Evolutionary conservation across 352 stramenopile genomes (phyloP), one percentile per base, ranked within the genome.

Genomic region (Pythium myriotylum): DNA sequence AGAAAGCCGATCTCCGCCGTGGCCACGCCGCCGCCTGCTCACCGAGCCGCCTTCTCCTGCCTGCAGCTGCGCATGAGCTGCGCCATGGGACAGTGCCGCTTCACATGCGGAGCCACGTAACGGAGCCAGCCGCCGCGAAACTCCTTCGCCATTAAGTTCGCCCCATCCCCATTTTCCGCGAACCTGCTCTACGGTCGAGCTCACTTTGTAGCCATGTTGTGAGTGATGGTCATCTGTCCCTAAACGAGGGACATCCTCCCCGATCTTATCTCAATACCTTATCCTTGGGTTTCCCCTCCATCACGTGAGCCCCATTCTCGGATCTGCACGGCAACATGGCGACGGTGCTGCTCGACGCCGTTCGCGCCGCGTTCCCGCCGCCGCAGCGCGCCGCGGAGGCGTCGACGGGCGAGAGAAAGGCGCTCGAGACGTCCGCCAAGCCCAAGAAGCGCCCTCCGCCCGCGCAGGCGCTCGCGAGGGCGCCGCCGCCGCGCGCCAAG

Each of bases 361-460:
- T 69, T 0, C 52, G 26, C 26, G 62, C 47, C 27, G 39, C 62
- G 33, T 69, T 69, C 39, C 52, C 52, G 52, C 47, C 62, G 54
- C 62, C 54, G 40, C 62, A 58, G 32, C 29, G 39, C 2, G 5
- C 16, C 0, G 16, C n/a, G 0, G 53, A 51, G 53, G n/a, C 23
- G 4, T 5, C 47, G 1, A 14, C 43, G 32, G 32, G 39, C 2
- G 24, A n/a, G 2, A 16, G 0, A 2, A 53, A 52, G 9, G 27
- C 48, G 23, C 24, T 16, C 29, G 41, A 53, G 16, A 33, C 23
- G 13, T 54, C 32, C 33, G 14, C 26, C 48, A 64, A 62, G 52
- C 39, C 62, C 23, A 69, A 69, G 62, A 69, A 69, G 35, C 62
- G 62, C 9, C 62, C 62, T 0, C 27, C 54, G 47, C 37, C 53